phyloP scores from a whole-genome alignment of 305 asterid genomes.

The Fraxinus nigra region DNA sequence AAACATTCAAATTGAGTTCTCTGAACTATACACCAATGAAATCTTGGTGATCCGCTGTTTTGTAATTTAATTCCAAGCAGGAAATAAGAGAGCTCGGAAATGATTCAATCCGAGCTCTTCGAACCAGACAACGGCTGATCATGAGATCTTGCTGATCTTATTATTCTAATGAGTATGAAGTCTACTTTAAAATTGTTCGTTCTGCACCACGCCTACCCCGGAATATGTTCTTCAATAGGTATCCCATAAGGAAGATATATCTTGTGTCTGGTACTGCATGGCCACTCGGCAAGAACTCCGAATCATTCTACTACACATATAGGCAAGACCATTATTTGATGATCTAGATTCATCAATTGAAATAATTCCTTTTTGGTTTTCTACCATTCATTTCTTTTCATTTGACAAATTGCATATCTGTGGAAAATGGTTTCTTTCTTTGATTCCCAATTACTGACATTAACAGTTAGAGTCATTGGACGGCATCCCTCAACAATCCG shows the following conservation, averaged over 20 bases:
- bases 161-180: background rate
- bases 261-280: too few relatives aligned
- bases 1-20: background rate
- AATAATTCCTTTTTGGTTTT: background rate
- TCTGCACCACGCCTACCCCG: background rate
- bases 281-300: too few relatives aligned
- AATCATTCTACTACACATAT: background rate
- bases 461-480: slow-evolving; percentile 41
- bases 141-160: background rate
- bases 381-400: background rate
- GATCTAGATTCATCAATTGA: background rate
- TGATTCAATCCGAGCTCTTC: background rate
- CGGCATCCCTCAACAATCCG: slow-evolving; percentile 12
- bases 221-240: background rate
- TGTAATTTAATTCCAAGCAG: background rate
- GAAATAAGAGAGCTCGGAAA: background rate
- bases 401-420: background rate
- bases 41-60: background rate
- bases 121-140: background rate
- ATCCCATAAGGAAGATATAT: background rate
- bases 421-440: background rate
- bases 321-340: background rate
- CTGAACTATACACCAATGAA: background rate
- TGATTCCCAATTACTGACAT: background rate
- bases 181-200: background rate